Evolutionary conservation across 768 basidiomycete species (phyloP), one percentile per base, ranked within the genome.

Genomic region (Boletus subparvulus): DNA sequence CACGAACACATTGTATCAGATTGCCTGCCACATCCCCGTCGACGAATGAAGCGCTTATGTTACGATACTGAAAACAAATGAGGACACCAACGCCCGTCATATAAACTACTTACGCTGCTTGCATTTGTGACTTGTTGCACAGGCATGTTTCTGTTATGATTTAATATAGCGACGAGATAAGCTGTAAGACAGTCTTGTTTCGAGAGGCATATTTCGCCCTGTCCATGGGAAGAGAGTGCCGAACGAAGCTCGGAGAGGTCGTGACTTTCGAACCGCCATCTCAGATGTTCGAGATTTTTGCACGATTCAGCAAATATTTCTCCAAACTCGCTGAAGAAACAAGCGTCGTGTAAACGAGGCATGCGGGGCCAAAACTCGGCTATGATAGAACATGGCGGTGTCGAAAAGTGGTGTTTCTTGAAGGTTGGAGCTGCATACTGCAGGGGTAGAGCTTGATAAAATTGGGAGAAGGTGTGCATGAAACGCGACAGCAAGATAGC

Each of bases 181-280:
- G 71, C 70, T 2, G 63, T 66, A 42, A 74, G 59, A 55, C 69
- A 68, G 53, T 74, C 72, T 26, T 74, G 73, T 7, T 51, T 50
- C 10, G 70, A 66, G n/a, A 68, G 40, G 44, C 41, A 54, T 7
- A 0, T 21, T n/a, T 17, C 49, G 33, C 42, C 50, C 28, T 41
- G 45, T 19, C 11, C 47, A 26, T 28, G 13, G n/a, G 37, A 24
- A 32, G 56, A 55, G 37, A 68, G 60, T 26, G 16, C 35, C 32
- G 54, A 54, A 19, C 60, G 60, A 49, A 68, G 65, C 12, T 39
- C 47, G 6, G 44, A 33, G 30, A 72, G 54, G 14, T 61, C 57
- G 9, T 47, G 39, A 37, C 3, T 24, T 9, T 61, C 45, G n/a
- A 59, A 42, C 6, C 57, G 60, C 58, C 60, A 71, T 47, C 50